Conservation (phyloP, 2,329 filamentous ascomycete genomes). For the Penicillium rolfsii region DNA sequence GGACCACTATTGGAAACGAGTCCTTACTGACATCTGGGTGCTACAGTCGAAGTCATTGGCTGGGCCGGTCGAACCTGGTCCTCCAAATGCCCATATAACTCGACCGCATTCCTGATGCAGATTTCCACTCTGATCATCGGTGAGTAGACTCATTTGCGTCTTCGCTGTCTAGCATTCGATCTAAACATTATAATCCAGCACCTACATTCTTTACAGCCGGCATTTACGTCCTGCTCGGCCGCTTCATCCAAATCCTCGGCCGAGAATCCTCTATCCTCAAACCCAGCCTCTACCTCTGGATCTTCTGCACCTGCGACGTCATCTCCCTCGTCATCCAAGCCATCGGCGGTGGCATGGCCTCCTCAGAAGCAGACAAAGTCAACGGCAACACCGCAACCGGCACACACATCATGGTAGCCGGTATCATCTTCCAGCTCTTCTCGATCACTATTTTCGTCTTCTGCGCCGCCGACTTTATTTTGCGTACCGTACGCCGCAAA, state of each 20-base stretch:
- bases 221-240: constrained; percentile 55
- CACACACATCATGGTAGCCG: constrained; percentile 56
- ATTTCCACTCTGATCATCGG: constrained; percentile 50
- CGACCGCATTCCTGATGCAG: constrained; percentile 55
- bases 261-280: constrained; percentile 49
- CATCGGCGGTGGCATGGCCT: constrained; percentile 58
- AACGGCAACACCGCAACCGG: constrained; percentile 53
- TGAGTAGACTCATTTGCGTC: constrained; percentile 15
- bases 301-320: constrained; percentile 59
- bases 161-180: background rate
- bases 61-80: constrained; percentile 57
- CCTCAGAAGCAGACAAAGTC: constrained; percentile 47
- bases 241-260: constrained; percentile 52
- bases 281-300: constrained; percentile 51
- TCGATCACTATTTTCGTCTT: constrained; percentile 58
- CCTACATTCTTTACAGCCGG: constrained; percentile 58
- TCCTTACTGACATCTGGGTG: background rate
- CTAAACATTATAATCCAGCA: constrained; percentile 25
- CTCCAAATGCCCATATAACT: constrained; percentile 54
- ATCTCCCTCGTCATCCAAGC: constrained; percentile 61
- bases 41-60: constrained; percentile 33
- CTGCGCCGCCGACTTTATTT: constrained; percentile 54
- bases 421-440: constrained; percentile 62
- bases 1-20: background rate
- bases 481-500: constrained; percentile 36